Percentiles rank a stretch among this genome's conserved stretches.
phyloP scores from a whole-genome alignment of 331 rosid genomes.

The Quercus phellos region DNA sequence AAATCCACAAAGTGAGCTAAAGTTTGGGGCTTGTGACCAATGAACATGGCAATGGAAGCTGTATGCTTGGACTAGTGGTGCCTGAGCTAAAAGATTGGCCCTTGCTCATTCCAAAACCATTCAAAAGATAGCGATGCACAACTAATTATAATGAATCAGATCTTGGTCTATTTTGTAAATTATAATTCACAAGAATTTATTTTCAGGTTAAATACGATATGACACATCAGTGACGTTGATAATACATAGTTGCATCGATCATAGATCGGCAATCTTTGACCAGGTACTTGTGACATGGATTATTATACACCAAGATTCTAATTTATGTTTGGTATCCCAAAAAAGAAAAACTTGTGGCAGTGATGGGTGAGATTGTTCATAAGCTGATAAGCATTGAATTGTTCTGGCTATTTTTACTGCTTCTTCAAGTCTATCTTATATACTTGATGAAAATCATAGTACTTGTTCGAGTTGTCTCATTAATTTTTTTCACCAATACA shows the following conservation, averaged over 20 bases:
- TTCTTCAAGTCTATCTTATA: background rate
- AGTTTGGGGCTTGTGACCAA: constrained; percentile 19
- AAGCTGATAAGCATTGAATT: background rate
- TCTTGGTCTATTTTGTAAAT: background rate
- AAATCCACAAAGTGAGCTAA: constrained; percentile 22
- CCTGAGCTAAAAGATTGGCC: constrained; percentile 17
- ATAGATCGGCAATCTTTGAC: constrained; percentile 11
- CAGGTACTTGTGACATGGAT: background rate
- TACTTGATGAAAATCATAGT: too few species aligned
- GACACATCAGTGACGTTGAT: background rate
- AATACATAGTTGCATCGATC: background rate
- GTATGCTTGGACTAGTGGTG: constrained; percentile 11
- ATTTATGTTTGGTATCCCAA: constrained; percentile 16
- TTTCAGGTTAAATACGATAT: constrained; percentile 5
- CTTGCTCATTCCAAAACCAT: background rate
- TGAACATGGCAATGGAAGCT: constrained; percentile 3
- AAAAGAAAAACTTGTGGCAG: constrained; percentile 1
- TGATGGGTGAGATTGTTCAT: background rate
- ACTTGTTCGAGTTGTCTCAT: too few species aligned
- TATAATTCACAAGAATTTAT: background rate
- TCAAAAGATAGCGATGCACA: constrained; percentile 16
- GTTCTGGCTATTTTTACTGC: background rate
- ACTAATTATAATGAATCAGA: background rate
- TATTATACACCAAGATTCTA: background rate
- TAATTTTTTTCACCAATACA: too few species aligned